Percentiles rank a stretch among this genome's conserved stretches.
Conservation (phyloP, 2,329 filamentous ascomycete genomes). For the Uncinocarpus reesii region DNA sequence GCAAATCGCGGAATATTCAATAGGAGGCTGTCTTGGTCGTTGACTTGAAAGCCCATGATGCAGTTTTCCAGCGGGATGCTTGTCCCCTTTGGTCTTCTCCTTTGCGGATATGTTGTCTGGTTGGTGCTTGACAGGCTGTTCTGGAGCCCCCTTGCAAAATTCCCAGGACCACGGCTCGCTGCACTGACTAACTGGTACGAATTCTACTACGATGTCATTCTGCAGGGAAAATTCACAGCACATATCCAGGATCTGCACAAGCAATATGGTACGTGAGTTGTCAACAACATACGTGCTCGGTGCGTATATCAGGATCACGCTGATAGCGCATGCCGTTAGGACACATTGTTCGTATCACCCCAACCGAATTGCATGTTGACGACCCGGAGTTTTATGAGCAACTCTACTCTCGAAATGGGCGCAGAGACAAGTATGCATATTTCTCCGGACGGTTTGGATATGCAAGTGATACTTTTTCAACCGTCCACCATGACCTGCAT, state of each 20-base stretch:
- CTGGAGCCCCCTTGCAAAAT: slow-evolving; percentile 19
- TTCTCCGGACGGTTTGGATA: slow-evolving; percentile 15
- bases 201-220: slow-evolving; percentile 23
- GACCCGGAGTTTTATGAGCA: slow-evolving; percentile 20
- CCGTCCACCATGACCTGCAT: slow-evolving; percentile 20
- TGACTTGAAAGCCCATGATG: slow-evolving; percentile 1
- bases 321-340: slow-evolving; percentile 5
- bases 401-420: slow-evolving; percentile 18
- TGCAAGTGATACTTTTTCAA: slow-evolving; percentile 13
- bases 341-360: slow-evolving; percentile 17
- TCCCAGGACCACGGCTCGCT: slow-evolving; percentile 20
- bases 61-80: neutral
- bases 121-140: slow-evolving; percentile 18
- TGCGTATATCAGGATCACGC: neutral
- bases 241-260: slow-evolving; percentile 23
- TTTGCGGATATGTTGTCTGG: slow-evolving; percentile 1
- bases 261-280: slow-evolving; percentile 20
- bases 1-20: neutral
- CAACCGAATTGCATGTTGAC: slow-evolving; percentile 15
- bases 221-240: slow-evolving; percentile 20
- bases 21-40: neutral
- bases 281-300: slow-evolving; percentile 6
- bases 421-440: slow-evolving; percentile 16
- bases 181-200: slow-evolving; percentile 23
- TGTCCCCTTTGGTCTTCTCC: neutral